Base-by-base conservation (phyloP, 2,329 filamentous ascomycete genomes). In the Trichoderma guizhouense region DNA sequence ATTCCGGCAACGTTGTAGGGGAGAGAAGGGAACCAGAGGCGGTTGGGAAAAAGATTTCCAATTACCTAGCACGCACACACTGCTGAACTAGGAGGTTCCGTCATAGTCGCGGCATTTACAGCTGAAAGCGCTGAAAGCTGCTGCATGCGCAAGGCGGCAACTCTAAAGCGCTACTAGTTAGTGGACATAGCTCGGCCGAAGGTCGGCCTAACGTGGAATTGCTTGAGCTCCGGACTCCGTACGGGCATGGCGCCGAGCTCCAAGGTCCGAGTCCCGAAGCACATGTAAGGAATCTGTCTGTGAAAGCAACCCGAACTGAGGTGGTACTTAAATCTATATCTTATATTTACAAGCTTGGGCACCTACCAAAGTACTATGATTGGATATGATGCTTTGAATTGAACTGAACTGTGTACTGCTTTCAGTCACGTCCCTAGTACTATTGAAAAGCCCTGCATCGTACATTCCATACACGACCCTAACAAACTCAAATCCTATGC, bases 81-180 rank as follows among this genome's bases (percentile, higher is more conserved):
- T 62, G 18, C 67, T 61, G 39, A n/a, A 34, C 67, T 69, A 77
- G 28, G 53, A 57, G 74, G 79, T 80, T 32, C 79, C 78, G 79
- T 80, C 79, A 80, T 77, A 76, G 55, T 72, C 63, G 78, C 78
- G 78, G 79, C 76, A 79, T 79, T 81, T 79, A 76, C 76, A 75
- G 75, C 61, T 71, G 61, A 51, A 57, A 51, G 57, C 67, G 39
- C 57, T 63, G 60, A 28, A 63, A 63, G 60, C 47, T 53, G 66
- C 34, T 51, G 66, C 36, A 53, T 62, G 66, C 53, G 66, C 39
- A 51, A 61, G 66, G 39, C 39, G 55, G 66, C 66, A 51, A 47
- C 61, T 61, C 66, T 51, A 43, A 36, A 36, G 51, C 39, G 62
- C 51, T 34, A 28, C 47, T 51, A 53, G 32, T 53, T 53, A 26